Base-by-base conservation (phyloP, 176 grass and related monocot genomes). In the Dactylis glomerata region DNA sequence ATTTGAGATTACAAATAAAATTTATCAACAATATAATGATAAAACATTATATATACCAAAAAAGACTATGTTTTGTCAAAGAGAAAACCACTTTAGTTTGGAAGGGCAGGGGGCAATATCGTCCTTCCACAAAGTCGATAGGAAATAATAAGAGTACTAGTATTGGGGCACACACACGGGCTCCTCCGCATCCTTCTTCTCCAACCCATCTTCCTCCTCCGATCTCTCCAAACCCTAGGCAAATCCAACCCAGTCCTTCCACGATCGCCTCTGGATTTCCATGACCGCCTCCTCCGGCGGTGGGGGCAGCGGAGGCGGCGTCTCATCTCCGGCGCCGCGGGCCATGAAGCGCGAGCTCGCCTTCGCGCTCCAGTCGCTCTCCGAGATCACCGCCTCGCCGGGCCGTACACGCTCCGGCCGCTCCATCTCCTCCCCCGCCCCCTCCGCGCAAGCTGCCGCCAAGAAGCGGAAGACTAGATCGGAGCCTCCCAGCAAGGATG, bases 311-410 rank as follows among this genome's bases (percentile, higher is more conserved):
- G 41, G 13, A 73, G 69, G 40, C 6, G 42, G 70, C 24, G 44
- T 5, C 1, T 20, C 70, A 10, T 84, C 83, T 16, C 6, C 83
- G 44, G 41, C 74, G 44, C 83, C 83, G 19, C 88, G 88, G 41
- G 78, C 85, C 73, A 85, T 88, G 82, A 91, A 88, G 86, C 90
- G 90, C 13, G 90, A 91, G 86, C 86, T 91, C 55, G 82, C 90
- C 71, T 91, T 91, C 72, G 90, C 90, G 27, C 86, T 91, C 36
- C 82, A 77, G 52, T 84, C 82, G 13, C 72, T 88, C 36, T 84
- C 86, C 70, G 71, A 76, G 59, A 85, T 84, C 82, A 27, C 77
- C 23, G 78, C 86, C 28, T 82, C 86, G 33, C 69, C 82, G 2
- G 90, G 90, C 36, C 86, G 90, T 64, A 91, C 90, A 78, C 90